Evolutionary conservation across 2,329 filamentous ascomycete genomes (phyloP), one percentile per base, ranked within the genome.

Genomic region (Cladophialophora psammophila): DNA sequence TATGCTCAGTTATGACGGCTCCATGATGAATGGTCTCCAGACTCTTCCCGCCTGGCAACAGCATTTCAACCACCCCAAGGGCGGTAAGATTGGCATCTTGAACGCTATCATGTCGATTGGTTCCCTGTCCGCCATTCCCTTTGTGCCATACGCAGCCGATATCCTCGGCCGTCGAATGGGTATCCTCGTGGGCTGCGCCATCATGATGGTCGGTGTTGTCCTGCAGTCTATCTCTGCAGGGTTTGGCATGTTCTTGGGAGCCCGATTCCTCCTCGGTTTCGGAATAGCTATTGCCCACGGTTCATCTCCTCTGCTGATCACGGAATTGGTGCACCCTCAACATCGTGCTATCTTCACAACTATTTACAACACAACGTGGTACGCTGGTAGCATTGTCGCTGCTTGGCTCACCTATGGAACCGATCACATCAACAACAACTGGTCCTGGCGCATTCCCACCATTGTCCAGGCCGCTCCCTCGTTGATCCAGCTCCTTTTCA

Each of bases 401-500:
- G 81, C 83, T 12, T 78, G 80, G 40, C 76, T 85, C 40, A 83
- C 82, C n/a, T 85, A 80, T 65, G 83, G 82, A 13, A 71, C 69
- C 38, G 81, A 77, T 54, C 71, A 81, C 69, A 83, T 85, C 63
- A 60, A 76, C 42, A 83, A 68, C 74, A 73, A 84, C 75, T 84
- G 78, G 73, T 78, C 82, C 5, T 90, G 88, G 87, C 89, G 85
- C 73, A 86, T 91, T 66, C 88, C 88, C 0, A 84, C 90, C 57
- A 87, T 88, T 0, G 88, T 89, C 74, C 88, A 91, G 72, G 89
- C 89, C 55, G 76, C 88, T 0, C 87, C 87, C 0, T 83, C 90
- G 0, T 66, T 89, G 1, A 63, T 85, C 1, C 81, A 90, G 0
- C 79, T 90, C 63, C 69, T 72, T 1, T 74, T 82, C 9, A 84